phyloP scores from a whole-genome alignment of 2,329 filamentous ascomycete genomes.

The Decorospora gaudefroyi region DNA sequence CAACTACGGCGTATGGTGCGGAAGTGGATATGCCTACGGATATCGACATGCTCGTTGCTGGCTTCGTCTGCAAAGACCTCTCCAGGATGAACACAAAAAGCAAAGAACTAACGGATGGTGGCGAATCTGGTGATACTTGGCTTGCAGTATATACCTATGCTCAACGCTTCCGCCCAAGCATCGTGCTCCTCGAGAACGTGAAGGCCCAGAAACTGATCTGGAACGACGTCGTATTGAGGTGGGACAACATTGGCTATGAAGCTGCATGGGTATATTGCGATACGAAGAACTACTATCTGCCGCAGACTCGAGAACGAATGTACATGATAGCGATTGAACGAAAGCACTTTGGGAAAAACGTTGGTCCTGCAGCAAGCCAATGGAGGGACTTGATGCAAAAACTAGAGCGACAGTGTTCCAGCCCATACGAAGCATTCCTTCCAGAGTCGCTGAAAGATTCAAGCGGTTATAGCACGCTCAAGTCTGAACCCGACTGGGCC shows the following conservation, averaged over 20 bases:
- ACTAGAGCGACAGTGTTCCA: constrained; percentile 63
- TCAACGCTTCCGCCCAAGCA: constrained; percentile 59
- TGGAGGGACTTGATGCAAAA: constrained; percentile 55
- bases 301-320: constrained; percentile 62
- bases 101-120: constrained; percentile 58
- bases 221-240: constrained; percentile 55
- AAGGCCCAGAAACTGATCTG: constrained; percentile 58
- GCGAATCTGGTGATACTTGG: constrained; percentile 70
- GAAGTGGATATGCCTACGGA: constrained; percentile 59
- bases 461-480: constrained; percentile 41
- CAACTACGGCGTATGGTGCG: constrained; percentile 68
- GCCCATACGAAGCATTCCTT: constrained; percentile 65
- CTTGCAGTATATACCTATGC: constrained; percentile 64
- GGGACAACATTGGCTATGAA: constrained; percentile 60
- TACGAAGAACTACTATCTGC: constrained; percentile 73
- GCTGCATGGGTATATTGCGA: constrained; percentile 60
- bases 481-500: constrained; percentile 56
- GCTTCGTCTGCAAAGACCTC: constrained; percentile 77
- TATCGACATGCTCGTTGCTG: constrained; percentile 70
- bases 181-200: constrained; percentile 77
- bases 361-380: constrained; percentile 15
- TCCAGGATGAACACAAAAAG: constrained; percentile 65
- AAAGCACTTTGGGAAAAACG: constrained; percentile 20
- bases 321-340: constrained; percentile 55
- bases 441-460: constrained; percentile 59